Evolutionary conservation across 495 filamentous ascomycete genomes (phyloP).

Genomic region (Lasiosphaeriaceae sp.): DNA sequence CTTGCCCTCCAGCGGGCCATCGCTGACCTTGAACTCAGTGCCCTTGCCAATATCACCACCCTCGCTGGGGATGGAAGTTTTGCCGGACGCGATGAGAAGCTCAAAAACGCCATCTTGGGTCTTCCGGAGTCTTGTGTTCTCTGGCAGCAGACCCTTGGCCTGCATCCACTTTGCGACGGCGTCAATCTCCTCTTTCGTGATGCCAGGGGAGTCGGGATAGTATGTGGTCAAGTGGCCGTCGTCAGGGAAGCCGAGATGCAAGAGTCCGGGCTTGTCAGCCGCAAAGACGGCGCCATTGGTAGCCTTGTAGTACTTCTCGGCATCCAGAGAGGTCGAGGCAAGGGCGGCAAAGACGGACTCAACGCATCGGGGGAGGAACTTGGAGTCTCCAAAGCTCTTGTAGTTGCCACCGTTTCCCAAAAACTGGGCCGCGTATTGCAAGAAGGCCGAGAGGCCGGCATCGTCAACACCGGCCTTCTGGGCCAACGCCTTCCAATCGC

Average conservation of each 20-base stretch:
- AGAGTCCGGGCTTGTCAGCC: slow-evolving; percentile 57
- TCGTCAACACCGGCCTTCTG: slow-evolving; percentile 65
- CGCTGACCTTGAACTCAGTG: slow-evolving; percentile 60
- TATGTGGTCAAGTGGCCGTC: slow-evolving; percentile 85
- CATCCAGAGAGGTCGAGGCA: slow-evolving; percentile 57
- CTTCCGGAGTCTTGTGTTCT: slow-evolving; percentile 87
- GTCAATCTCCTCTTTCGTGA: slow-evolving; percentile 80
- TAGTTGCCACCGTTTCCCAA: slow-evolving; percentile 92
- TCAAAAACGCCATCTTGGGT: slow-evolving; percentile 67
- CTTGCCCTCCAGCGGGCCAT: slow-evolving; percentile 63
- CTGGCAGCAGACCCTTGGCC: slow-evolving; percentile 64
- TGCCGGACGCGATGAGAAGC: slow-evolving; percentile 76
- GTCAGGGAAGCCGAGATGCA: slow-evolving; percentile 84
- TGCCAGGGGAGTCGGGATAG: slow-evolving; percentile 82
- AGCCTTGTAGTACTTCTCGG: slow-evolving; percentile 62
- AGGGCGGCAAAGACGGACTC: slow-evolving; percentile 65
- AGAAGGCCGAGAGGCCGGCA: slow-evolving; percentile 67
- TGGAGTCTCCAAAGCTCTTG: slow-evolving; percentile 92
- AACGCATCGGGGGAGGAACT: slow-evolving; percentile 81
- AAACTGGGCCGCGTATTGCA: slow-evolving; percentile 86
- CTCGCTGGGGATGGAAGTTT: slow-evolving; percentile 40
- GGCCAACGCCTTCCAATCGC: slow-evolving; percentile 73
- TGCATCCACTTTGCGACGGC: slow-evolving; percentile 69
- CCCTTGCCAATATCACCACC: slow-evolving; percentile 69
- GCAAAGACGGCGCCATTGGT: slow-evolving; percentile 73